Evolutionary conservation across 2,329 filamentous ascomycete species (phyloP), one percentile per base, ranked within the genome.

Genomic region (Plectosphaerella cucumerina): DNA sequence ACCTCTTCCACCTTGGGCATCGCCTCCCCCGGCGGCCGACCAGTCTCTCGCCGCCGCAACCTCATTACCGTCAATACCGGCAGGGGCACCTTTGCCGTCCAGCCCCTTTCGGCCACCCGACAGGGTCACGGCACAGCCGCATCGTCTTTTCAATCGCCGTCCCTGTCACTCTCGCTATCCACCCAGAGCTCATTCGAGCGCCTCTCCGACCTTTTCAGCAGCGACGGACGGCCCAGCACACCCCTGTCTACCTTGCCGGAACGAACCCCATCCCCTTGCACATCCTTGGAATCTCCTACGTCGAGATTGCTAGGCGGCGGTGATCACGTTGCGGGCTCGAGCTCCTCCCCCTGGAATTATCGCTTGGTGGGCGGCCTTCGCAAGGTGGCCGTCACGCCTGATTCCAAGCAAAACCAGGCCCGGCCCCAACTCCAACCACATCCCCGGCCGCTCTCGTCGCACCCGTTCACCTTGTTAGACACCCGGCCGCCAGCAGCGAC

Each of bases 21-120:
- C 57, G 41, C 66, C 66, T 31, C 62, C 71, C 48, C 54, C 58
- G 45, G n/a, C n/a, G n/a, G 39, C n/a, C 39, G 17, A 42, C 39
- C 39, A 6, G n/a, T 17, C 39, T 70, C 73, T 14, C 68, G 73
- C 43, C 68, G 72, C 52, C 66, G 67, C 49, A 75, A 73, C 54
- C 61, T 74, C 26, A 73, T 84, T 52, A 73, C 71, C 49, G 66
- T 84, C 23, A 72, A 82, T 57, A 63, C 78, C 6, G 77, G 84
- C 63, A 57, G 56, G 51, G 81, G 81, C 65, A 84, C 80, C 5
- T 84, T 84, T 58, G 80, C 78, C 15, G 64, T 83, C 50, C 55
- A 73, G 55, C 65, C 64, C 62, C 59, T 3, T 17, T 10, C 37
- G 10, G 39, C n/a, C 17, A 14, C 14, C 17, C 35, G 6, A 15